Base-by-base conservation (phyloP, 2,329 filamentous ascomycete genomes). In the Furcasterigmium furcatum region DNA sequence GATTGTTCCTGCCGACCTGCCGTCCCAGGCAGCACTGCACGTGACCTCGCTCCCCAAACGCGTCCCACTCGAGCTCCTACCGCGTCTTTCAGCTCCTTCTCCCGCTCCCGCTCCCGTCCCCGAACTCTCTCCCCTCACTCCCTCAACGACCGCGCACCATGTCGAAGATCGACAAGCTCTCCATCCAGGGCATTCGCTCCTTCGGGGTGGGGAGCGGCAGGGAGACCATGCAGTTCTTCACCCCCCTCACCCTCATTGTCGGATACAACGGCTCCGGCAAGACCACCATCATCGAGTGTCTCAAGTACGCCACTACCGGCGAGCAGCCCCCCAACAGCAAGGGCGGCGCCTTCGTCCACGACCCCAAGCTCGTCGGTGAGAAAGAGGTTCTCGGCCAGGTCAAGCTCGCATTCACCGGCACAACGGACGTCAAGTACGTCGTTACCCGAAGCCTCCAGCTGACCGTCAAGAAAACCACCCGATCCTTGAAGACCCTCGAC, bases 191-290 rank as follows among this genome's bases (percentile, higher is more conserved):
- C 54, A 68, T 81, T 55, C 89, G 92, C 56, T 96, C 92, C 46
- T 97, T 97, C 64, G 87, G 87, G 65, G 86, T 88, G 53, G 49
- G 49, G 38, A 75, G 77, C 36, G 74, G 78, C 48, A 79, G 79
- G 53, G 88, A 96, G 68, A 85, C 80, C 30, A 95, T 97, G 51
- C 79, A 87, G 55, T 97, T 99, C 65, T 84, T 91, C 53, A 87
- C 88, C 1, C 95, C 94, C 21, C 77, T 99, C 46, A 99, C 94
- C 12, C 79, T 99, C 51, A 99, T 99, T 55, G 95, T 99, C 47
- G 94, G 94, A 47, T 89, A 91, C 68, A 99, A 99, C 71, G 94
- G 94, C 45, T 97, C 92, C 1, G 94, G 94, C 51, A 99, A 99
- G 72, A 99, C 94, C 9, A 97, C 94, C 47, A 96, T 99, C 61